These are phyloP conservation scores for Oryza australiensis DNA, from an alignment of 176 grass and related monocot species.

Conservation along the genomic window DNA sequence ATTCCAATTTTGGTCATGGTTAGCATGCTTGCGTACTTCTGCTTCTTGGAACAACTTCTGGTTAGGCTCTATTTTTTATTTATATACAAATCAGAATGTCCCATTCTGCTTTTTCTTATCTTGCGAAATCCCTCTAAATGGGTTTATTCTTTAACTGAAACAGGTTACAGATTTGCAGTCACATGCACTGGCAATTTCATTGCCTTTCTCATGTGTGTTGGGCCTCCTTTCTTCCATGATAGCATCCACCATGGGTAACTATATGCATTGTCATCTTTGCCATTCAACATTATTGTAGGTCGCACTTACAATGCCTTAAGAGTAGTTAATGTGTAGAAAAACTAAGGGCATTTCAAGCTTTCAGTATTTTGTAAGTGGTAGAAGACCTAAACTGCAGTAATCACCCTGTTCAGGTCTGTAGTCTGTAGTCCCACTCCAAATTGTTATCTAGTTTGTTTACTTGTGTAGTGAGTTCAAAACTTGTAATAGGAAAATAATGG, in stretches of 20 bases:
- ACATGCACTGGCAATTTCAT: conserved; percentile 74
- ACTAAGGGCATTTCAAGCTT: background rate
- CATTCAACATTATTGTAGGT: background rate
- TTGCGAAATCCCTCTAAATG: conserved; percentile 17
- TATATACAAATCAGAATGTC: conserved; percentile 18
- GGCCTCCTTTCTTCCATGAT: conserved; percentile 96
- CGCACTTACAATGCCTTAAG: background rate
- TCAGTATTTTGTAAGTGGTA: background rate
- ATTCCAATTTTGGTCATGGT: conserved; percentile 95
- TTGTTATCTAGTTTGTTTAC: background rate
- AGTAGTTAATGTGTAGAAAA: conserved; percentile 2
- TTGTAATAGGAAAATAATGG: background rate
- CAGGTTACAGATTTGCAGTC: conserved; percentile 72
- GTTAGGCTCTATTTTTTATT: conserved; percentile 45
- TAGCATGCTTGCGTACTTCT: conserved; percentile 99
- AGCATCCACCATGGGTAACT: conserved; percentile 89
- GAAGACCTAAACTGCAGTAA: background rate
- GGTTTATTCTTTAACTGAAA: conserved; percentile 29
- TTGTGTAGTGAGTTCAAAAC: background rate
- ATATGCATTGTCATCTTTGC: conserved; percentile 6
- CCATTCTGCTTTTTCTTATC: background rate
- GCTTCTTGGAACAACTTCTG: conserved; percentile 99
- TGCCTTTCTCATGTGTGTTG: conserved; percentile 96
- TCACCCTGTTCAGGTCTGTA: background rate
- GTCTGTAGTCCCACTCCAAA: background rate